Conservation (phyloP, 2,329 filamentous ascomycete species). For the Biscogniauxia sp. region DNA sequence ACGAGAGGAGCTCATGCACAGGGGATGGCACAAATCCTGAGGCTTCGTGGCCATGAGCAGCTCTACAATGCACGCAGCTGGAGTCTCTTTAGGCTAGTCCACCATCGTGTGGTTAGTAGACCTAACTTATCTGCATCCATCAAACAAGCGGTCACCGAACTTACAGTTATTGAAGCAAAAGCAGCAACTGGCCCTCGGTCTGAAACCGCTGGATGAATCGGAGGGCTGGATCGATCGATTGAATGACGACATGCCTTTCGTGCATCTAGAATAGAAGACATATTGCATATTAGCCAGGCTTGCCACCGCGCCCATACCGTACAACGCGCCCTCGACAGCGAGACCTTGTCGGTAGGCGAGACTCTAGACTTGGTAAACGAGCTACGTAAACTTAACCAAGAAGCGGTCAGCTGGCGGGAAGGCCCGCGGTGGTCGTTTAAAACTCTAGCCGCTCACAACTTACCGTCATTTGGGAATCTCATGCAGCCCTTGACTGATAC, state of each 20-base stretch:
- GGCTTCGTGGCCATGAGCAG: conserved; percentile 35
- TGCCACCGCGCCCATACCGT: conserved; percentile 33
- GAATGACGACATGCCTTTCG: conserved; percentile 27
- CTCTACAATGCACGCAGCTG: conserved; percentile 37
- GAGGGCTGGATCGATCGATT: conserved; percentile 31
- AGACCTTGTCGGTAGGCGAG: conserved; percentile 9
- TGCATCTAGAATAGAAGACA: conserved; percentile 31
- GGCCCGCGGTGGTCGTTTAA: conserved; percentile 35
- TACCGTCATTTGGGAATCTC: conserved; percentile 11
- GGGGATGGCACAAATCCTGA: conserved; percentile 40
- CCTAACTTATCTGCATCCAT: background rate
- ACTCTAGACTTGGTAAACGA: conserved; percentile 30
- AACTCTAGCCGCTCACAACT: conserved; percentile 19
- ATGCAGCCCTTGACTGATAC: conserved; percentile 14
- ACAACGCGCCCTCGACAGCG: conserved; percentile 14
- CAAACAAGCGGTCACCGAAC: background rate
- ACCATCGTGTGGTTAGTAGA: conserved; percentile 34
- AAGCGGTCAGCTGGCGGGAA: conserved; percentile 31
- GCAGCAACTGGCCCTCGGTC: conserved; percentile 33
- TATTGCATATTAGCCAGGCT: conserved; percentile 24
- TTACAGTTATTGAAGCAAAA: conserved; percentile 32
- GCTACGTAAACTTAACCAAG: conserved; percentile 31
- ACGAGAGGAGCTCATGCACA: conserved; percentile 34
- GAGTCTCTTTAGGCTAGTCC: conserved; percentile 39
- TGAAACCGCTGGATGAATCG: conserved; percentile 29